Conservation (phyloP, 2,329 filamentous ascomycete genomes). For the Rutstroemia sp. region DNA sequence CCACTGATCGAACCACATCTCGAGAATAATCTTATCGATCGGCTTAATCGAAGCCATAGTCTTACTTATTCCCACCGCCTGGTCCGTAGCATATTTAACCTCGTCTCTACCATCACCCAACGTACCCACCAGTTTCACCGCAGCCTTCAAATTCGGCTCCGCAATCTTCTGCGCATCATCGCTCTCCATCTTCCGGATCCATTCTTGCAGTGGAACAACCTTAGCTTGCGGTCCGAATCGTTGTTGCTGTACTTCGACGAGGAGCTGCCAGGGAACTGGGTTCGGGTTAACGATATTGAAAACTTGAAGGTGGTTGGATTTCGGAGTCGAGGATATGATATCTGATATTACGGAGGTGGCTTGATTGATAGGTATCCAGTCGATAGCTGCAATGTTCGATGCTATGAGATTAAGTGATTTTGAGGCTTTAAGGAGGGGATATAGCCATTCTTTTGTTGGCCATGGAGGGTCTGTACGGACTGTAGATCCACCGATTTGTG, state of each 20-base stretch:
- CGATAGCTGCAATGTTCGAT: conserved; percentile 25
- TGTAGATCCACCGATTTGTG: conserved; percentile 38
- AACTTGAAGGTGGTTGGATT: not conserved
- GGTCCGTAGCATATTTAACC: not conserved
- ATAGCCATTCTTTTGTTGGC: conserved; percentile 49
- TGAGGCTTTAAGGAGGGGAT: conserved; percentile 29
- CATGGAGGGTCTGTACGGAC: conserved; percentile 36
- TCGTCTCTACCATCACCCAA: not conserved
- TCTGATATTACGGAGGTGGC: not conserved
- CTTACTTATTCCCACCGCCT: not conserved
- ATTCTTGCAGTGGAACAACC: not conserved
- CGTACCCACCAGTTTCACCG: not conserved
- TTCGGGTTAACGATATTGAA: not conserved
- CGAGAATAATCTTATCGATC: not conserved
- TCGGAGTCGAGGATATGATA: not conserved
- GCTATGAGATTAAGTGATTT: not conserved
- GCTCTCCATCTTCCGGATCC: not conserved
- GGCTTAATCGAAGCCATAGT: not conserved
- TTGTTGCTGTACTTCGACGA: not conserved
- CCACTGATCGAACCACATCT: not conserved
- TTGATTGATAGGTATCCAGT: conserved; percentile 38
- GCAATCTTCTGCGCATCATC: not conserved
- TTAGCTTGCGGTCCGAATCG: not conserved
- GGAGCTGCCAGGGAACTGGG: not conserved
- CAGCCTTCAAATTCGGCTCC: not conserved